Percentiles rank a stretch among this genome's conserved stretches.
phyloP scores from a whole-genome alignment of 2,329 filamentous ascomycete genomes.

The Coniosporium tulheliwenetii region DNA sequence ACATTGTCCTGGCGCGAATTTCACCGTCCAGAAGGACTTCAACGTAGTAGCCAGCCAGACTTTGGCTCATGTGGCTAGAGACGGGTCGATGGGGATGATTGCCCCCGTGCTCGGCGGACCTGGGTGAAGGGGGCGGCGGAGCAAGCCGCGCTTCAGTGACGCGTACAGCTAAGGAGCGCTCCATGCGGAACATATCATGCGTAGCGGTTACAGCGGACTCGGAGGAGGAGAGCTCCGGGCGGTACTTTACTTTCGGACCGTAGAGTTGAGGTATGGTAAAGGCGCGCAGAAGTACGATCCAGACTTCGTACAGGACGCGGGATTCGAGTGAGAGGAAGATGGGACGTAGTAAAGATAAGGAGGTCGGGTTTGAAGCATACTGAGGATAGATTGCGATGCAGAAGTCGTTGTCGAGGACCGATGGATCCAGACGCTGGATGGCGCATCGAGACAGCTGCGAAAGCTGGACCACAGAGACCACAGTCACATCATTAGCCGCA shows the following conservation, averaged over 20 bases:
- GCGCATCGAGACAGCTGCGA: constrained; percentile 80
- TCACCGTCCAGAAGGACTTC: constrained; percentile 71
- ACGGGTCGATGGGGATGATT: constrained; percentile 13
- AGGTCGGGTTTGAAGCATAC: constrained; percentile 60
- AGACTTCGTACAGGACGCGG: constrained; percentile 86
- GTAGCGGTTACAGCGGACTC: constrained; percentile 14
- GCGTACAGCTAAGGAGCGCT: constrained; percentile 42
- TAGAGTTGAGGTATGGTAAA: constrained; percentile 90
- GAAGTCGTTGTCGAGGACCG: constrained; percentile 81
- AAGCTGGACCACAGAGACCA: constrained; percentile 72
- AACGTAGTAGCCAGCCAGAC: constrained; percentile 56
- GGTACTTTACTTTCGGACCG: constrained; percentile 41
- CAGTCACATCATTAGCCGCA: constrained; percentile 65
- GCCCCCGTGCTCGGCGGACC: constrained; percentile 12
- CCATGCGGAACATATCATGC: constrained; percentile 50
- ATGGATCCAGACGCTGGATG: constrained; percentile 77
- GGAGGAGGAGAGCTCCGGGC: constrained; percentile 15
- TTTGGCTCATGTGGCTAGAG: constrained; percentile 9
- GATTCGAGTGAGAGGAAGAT: constrained; percentile 81
- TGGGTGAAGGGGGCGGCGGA: constrained; percentile 20
- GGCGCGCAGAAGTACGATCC: constrained; percentile 82
- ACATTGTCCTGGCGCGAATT: constrained; percentile 58
- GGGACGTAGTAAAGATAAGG: constrained; percentile 65
- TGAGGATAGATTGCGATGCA: constrained; percentile 94
- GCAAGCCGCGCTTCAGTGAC: constrained; percentile 45